A percentile compares a stretch with the other conserved stretches of the same genome.
Conservation (phyloP, 2,329 filamentous ascomycete genomes). For the Fusarium proliferatum region DNA sequence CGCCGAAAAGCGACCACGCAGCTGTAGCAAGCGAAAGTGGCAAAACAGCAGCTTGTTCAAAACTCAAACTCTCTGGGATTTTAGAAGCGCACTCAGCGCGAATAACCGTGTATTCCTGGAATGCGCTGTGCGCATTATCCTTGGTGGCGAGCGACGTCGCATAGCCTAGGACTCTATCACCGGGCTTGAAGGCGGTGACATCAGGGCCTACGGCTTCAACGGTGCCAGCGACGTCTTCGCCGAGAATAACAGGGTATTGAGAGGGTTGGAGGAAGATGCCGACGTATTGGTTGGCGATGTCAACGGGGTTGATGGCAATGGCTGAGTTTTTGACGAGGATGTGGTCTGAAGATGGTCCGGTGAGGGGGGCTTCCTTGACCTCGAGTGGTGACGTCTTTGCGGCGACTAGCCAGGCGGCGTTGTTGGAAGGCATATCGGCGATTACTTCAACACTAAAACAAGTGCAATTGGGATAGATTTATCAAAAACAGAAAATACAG, state of each 20-base stretch:
- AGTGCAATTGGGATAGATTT: not conserved
- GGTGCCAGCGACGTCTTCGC: slow-evolving; percentile 48
- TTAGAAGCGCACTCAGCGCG: slow-evolving; percentile 19
- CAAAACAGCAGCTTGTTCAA: slow-evolving; percentile 37
- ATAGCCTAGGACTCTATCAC: slow-evolving; percentile 39
- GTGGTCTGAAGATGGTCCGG: not conserved
- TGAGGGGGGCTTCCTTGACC: slow-evolving; percentile 26
- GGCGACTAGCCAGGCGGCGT: slow-evolving; percentile 16
- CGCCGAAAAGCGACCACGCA: slow-evolving; percentile 37
- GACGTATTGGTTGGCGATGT: slow-evolving; percentile 41
- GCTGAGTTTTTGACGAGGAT: slow-evolving; percentile 47
- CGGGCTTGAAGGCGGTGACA: slow-evolving; percentile 34
- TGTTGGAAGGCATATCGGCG: slow-evolving; percentile 21
- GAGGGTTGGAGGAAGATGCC: slow-evolving; percentile 1
- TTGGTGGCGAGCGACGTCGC: slow-evolving; percentile 48
- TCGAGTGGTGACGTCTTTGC: slow-evolving; percentile 28
- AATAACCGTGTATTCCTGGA: slow-evolving; percentile 33
- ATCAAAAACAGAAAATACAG: not conserved
- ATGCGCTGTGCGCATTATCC: slow-evolving; percentile 31
- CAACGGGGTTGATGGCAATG: slow-evolving; percentile 49
- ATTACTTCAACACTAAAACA: accelerated
- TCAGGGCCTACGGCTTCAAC: slow-evolving; percentile 47
- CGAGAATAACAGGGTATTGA: slow-evolving; percentile 42
- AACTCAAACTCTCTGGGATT: slow-evolving; percentile 36
- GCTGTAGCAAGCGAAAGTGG: slow-evolving; percentile 38